A percentile compares a stretch with the other conserved stretches of the same genome.
These are phyloP conservation scores for Collybiopsis luxurians DNA, from an alignment of 768 basidiomycete genomes.

Conservation along the genomic window DNA sequence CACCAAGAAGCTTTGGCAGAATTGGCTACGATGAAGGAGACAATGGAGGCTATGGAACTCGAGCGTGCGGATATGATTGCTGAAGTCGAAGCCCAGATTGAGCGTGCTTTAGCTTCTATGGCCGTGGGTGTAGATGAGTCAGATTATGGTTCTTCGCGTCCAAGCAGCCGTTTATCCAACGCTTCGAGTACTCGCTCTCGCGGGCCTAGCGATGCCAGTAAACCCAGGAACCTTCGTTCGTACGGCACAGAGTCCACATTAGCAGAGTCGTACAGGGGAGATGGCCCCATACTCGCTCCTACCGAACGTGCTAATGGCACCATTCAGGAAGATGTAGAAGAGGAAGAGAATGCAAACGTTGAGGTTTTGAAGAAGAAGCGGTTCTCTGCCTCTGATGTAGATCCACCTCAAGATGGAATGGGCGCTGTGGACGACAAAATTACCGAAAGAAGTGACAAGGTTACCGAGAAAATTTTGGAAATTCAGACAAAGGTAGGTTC, in stretches of 20 bases:
- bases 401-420: constrained; percentile 73
- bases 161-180: constrained; percentile 63
- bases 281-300: constrained; percentile 26
- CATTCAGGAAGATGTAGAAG: constrained; percentile 57
- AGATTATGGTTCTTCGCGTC: constrained; percentile 70
- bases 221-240: constrained; percentile 57
- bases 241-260: constrained; percentile 81
- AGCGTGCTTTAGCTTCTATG: constrained; percentile 83
- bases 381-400: constrained; percentile 71
- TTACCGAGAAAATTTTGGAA: constrained; percentile 82
- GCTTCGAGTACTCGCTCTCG: constrained; percentile 55
- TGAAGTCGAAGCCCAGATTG: constrained; percentile 92
- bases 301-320: constrained; percentile 48
- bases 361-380: constrained; percentile 61
- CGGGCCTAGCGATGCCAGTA: constrained; percentile 56
- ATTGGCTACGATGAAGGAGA: constrained; percentile 76
- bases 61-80: constrained; percentile 88
- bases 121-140: constrained; percentile 77
- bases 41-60: constrained; percentile 85
- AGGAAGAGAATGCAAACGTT: constrained; percentile 27
- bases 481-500: constrained; percentile 87
- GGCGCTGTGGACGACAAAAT: constrained; percentile 85
- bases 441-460: constrained; percentile 80
- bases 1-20: constrained; percentile 81
- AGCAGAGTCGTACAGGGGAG: constrained; percentile 60